phyloP scores from a whole-genome alignment of 768 basidiomycete genomes.

The Multifurca ochricompacta region DNA sequence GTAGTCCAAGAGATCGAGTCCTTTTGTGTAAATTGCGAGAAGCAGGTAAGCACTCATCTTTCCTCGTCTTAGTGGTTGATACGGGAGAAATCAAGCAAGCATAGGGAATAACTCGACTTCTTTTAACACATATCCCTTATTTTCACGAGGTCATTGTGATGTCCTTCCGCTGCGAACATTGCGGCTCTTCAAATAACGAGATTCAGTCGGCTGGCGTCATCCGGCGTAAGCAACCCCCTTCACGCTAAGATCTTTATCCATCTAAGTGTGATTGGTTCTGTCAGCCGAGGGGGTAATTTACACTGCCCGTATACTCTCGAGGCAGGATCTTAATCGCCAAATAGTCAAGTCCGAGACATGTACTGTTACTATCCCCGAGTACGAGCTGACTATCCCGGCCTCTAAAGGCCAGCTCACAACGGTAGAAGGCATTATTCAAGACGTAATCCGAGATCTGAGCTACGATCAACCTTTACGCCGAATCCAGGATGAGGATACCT shows the following conservation, averaged over 20 bases:
- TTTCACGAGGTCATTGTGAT: conserved; percentile 93
- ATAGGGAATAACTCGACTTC: conserved; percentile 81
- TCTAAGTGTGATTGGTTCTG: neutral
- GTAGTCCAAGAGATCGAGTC: conserved; percentile 82
- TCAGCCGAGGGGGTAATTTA: conserved; percentile 79
- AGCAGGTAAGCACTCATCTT: conserved; percentile 55
- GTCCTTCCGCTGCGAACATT: conserved; percentile 94
- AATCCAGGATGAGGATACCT: conserved; percentile 65
- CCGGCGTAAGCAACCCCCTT: conserved; percentile 51
- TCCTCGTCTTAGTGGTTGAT: neutral
- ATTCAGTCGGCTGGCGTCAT: conserved; percentile 86
- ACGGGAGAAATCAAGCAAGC: neutral
- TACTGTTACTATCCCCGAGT: conserved; percentile 78
- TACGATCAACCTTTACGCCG: conserved; percentile 78
- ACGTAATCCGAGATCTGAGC: conserved; percentile 72
- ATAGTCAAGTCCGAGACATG: conserved; percentile 83
- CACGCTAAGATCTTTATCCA: neutral
- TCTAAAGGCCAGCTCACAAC: conserved; percentile 93
- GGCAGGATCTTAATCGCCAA: conserved; percentile 84
- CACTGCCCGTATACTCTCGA: conserved; percentile 66
- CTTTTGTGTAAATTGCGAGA: conserved; percentile 87
- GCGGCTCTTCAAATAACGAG: conserved; percentile 86
- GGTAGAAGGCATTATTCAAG: conserved; percentile 83
- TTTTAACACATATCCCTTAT: conserved; percentile 91
- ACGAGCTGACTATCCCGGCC: conserved; percentile 84